Percentiles rank a stretch among this genome's conserved stretches.
These are phyloP conservation scores for Huntiella savannae DNA, from an alignment of 2,329 filamentous ascomycete species.

Conservation along the genomic window DNA sequence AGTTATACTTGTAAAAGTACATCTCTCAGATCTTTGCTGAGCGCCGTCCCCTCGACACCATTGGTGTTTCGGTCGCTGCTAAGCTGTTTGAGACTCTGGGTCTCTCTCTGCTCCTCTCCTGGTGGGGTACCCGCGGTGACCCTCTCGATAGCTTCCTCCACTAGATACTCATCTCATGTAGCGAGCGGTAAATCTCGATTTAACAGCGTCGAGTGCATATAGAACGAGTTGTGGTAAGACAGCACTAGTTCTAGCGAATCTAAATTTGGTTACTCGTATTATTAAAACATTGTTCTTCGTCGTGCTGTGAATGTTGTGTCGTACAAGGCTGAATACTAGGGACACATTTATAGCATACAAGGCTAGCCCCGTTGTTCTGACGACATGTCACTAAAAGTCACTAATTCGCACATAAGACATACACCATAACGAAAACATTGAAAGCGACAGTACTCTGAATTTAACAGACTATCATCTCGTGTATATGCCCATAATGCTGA, in stretches of 20 bases:
- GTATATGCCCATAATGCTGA: slow-evolving; percentile 11
- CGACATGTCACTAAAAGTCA: background rate
- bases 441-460: slow-evolving; percentile 9
- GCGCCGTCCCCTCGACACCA: slow-evolving; percentile 78
- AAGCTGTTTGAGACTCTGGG: slow-evolving; percentile 88
- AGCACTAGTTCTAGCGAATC: no score
- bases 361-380: no score
- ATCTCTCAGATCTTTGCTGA: slow-evolving; percentile 73
- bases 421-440: background rate
- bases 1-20: slow-evolving; percentile 34
- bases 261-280: no score
- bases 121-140: slow-evolving; percentile 93
- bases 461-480: slow-evolving; percentile 9
- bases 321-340: no score
- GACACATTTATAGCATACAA: no score
- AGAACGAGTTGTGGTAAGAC: background rate
- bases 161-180: slow-evolving; percentile 2
- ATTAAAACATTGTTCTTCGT: no score
- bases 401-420: background rate
- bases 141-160: slow-evolving; percentile 47
- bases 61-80: slow-evolving; percentile 66
- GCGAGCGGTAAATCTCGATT: background rate
- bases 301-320: no score
- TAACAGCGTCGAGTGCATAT: background rate
- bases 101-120: slow-evolving; percentile 79